Conservation (phyloP, 2,329 filamentous ascomycete genomes). For the Hypomyces perniciosus region DNA sequence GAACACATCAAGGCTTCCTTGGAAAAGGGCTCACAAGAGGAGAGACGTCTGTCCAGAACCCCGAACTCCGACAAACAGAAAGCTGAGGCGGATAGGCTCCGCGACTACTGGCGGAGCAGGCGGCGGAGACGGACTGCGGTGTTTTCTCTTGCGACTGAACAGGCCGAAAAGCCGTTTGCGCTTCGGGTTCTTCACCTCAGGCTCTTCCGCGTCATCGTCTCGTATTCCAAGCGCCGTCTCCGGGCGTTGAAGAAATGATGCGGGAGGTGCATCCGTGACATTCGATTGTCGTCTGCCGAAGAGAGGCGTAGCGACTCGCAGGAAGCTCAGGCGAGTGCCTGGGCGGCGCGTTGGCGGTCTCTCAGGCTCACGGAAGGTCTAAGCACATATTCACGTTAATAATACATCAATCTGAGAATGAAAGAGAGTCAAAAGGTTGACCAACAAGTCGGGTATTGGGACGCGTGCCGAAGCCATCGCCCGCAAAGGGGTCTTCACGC, state of each 20-base stretch:
- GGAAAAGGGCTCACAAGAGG: conserved; percentile 26
- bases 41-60: conserved; percentile 32
- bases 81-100: conserved; percentile 25
- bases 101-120: conserved; percentile 11
- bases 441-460: conserved; percentile 26
- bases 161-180: conserved; percentile 19
- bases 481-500: conserved; percentile 30
- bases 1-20: background rate
- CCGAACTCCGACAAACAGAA: conserved; percentile 31
- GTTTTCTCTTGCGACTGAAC: conserved; percentile 24
- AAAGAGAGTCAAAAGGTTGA: background rate
- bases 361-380: conserved; percentile 9
- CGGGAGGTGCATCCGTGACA: background rate
- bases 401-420: background rate
- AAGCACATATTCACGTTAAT: background rate
- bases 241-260: conserved; percentile 8
- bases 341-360: conserved; percentile 14
- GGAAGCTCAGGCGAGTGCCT: conserved; percentile 23
- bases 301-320: conserved; percentile 22
- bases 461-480: conserved; percentile 27
- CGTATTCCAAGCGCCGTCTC: conserved; percentile 13
- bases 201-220: conserved; percentile 4
- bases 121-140: conserved; percentile 13
- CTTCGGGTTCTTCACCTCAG: conserved; percentile 10
- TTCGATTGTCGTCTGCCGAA: conserved; percentile 14